Evolutionary conservation across 2,329 filamentous ascomycete species (phyloP), one percentile per base, ranked within the genome.

Genomic region (Sporothrix variecibatus): DNA sequence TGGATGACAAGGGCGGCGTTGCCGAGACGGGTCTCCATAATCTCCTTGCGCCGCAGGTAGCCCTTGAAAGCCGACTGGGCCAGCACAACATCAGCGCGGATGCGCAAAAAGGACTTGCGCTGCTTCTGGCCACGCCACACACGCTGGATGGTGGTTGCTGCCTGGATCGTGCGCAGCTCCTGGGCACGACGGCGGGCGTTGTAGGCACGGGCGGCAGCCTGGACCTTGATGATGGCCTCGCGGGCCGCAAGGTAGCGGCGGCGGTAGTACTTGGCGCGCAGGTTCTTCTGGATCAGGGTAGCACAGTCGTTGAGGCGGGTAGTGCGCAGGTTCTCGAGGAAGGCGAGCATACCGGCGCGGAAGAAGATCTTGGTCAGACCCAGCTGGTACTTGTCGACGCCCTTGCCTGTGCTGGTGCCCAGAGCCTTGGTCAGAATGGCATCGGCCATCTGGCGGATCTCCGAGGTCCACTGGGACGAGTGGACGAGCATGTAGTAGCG

Each of bases 281-380:
- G 85, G 80, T 99, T 99, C 91, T 99, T 99, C 84, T 99, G 96
- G 73, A 99, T 99, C 91, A 99, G 93, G 78, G 97, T 93, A 15
- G 96, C 96, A 78, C 95, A 97, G 78, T 94, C 93, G 81, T 97
- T 98, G 81, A 99, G 88, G 75, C 95, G 91, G 77, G 88, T 94
- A 15, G 96, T 98, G 75, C 96, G 91, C 77, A 98, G 87, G 78
- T 98, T 98, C 84, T 99, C 96, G 70, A 99, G 86, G 85, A 98
- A 98, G 7, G 96, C 96, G 79, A 99, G 91, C 96, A 99, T 99
- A 83, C 96, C 96, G 73, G 96, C 96, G 75, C 96, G 93, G 90
- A 99, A 99, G 86, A 99, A 99, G 81, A 99, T 98, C 86, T 99
- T 99, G 71, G 95, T 98, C 77, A 98, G 87, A 84, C 96, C 96